Evolutionary conservation across 176 grass and related monocot genomes (phyloP).

Genomic region (Triticum urartu): DNA sequence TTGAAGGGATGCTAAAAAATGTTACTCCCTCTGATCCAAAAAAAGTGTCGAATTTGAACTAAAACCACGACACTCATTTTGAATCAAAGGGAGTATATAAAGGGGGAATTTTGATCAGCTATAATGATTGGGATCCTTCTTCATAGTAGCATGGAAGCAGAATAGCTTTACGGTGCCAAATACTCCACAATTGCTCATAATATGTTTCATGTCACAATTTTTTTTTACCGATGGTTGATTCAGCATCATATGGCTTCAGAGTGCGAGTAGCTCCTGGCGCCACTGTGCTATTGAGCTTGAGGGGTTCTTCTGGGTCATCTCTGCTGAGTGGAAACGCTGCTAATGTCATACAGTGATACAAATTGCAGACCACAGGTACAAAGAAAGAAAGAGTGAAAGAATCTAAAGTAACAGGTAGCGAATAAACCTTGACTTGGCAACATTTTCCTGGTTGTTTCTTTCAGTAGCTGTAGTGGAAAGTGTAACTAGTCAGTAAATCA

Average conservation of each 20-base stretch:
- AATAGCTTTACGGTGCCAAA: not conserved
- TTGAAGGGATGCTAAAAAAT: not conserved
- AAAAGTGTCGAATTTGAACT: too few relatives aligned
- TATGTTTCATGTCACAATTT: not conserved
- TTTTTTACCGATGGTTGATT: constrained; percentile 25
- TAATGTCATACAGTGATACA: not conserved
- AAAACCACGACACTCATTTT: too few relatives aligned
- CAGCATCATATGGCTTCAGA: constrained; percentile 35
- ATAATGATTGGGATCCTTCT: not conserved
- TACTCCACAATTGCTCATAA: not conserved
- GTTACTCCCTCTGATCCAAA: too few relatives aligned
- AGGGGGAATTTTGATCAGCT: not conserved
- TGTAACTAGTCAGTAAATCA: not conserved
- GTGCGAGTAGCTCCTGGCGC: not conserved
- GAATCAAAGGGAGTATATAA: too few relatives aligned
- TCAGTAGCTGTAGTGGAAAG: constrained; percentile 13
- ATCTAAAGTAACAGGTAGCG: not conserved
- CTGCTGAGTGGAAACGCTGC: not conserved
- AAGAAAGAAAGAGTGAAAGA: not conserved
- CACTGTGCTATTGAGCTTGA: not conserved
- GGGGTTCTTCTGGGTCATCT: not conserved
- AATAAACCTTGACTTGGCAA: constrained; percentile 17
- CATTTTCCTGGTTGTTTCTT: not conserved
- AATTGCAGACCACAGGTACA: not conserved
- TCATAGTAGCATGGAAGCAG: not conserved